Evolutionary conservation across 139 green algal species (phyloP).

Genomic region (Chlorella sp.): DNA sequence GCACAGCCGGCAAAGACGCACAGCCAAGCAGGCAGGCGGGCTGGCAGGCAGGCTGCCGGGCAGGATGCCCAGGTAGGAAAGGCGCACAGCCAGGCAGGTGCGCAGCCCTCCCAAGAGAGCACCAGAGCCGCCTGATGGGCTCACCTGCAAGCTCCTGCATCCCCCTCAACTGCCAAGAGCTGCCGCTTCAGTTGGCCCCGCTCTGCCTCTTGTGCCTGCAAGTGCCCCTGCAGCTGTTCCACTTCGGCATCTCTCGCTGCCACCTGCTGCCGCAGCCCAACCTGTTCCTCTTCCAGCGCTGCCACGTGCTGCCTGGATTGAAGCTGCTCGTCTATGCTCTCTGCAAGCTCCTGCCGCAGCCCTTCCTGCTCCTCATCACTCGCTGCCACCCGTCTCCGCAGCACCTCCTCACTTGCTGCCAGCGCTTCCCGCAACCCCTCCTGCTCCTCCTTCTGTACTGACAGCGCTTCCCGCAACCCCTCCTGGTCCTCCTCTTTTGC

Average conservation of each 20-base stretch:
- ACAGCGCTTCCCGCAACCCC: neutral
- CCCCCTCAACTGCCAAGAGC: neutral
- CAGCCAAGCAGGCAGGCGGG: no score
- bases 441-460: neutral
- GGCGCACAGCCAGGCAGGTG: no score
- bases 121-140: no score
- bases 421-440: neutral
- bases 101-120: neutral
- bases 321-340: neutral
- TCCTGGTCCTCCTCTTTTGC: neutral
- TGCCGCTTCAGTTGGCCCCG: neutral
- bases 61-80: no score
- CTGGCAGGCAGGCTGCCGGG: no score
- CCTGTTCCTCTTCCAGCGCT: neutral
- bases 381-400: neutral
- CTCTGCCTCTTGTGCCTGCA: neutral
- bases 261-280: neutral
- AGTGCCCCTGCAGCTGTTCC: neutral
- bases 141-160: neutral
- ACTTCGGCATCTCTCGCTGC: neutral
- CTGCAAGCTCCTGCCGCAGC: neutral
- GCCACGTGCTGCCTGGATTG: neutral
- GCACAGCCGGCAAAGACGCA: no score
- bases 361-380: neutral
- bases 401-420: neutral